Evolutionary conservation across 2,329 filamentous ascomycete species (phyloP).

Genomic region (Aspergillus niger): DNA sequence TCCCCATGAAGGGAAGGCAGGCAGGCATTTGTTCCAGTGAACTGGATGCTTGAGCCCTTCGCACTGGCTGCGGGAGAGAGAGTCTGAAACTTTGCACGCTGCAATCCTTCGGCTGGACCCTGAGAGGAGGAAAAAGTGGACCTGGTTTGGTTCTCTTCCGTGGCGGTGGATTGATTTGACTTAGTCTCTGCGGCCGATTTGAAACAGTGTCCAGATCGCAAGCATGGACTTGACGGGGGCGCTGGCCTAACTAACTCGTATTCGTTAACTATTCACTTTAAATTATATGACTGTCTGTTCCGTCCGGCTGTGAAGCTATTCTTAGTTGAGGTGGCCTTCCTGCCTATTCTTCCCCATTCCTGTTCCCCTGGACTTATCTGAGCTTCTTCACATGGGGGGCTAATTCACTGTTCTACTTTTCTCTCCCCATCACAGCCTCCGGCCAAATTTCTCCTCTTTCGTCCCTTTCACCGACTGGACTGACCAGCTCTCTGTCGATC

Average conservation of each 20-base stretch:
- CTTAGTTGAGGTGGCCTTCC: background rate
- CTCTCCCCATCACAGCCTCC: background rate
- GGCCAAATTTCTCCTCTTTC: background rate
- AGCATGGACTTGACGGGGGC: conserved; percentile 9
- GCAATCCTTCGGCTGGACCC: conserved; percentile 8
- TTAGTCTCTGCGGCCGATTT: conserved; percentile 8
- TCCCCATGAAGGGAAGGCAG: background rate
- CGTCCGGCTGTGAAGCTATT: background rate
- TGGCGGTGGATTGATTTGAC: background rate
- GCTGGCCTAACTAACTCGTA: too few relatives aligned
- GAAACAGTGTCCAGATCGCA: conserved; percentile 12
- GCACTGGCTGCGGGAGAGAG: background rate
- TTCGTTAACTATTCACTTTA: too few relatives aligned
- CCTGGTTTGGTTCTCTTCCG: background rate
- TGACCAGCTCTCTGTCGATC: conserved; percentile 1
- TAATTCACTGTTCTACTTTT: background rate
- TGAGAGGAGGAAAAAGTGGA: background rate
- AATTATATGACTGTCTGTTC: too few relatives aligned
- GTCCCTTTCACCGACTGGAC: background rate
- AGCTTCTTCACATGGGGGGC: background rate
- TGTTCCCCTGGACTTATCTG: background rate
- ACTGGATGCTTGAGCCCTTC: background rate
- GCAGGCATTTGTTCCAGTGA: background rate
- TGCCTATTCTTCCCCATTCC: background rate
- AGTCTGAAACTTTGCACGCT: background rate